Conservation (phyloP, 129 eudicot species). For the Cynara cardunculus region DNA sequence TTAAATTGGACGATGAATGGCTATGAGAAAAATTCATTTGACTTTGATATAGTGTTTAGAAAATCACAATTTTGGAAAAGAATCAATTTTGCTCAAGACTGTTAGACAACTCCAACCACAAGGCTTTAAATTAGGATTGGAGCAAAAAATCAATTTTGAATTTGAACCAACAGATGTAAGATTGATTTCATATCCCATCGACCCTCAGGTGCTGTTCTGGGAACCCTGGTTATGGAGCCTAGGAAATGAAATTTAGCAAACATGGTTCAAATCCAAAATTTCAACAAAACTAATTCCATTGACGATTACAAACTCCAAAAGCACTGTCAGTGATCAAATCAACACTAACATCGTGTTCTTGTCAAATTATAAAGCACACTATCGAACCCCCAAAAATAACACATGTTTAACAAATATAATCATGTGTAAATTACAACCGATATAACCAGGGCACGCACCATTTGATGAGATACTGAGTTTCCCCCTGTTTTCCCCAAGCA, state of each 20-base stretch:
- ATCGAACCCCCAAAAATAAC: neutral
- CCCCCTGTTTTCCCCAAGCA: slow-evolving; percentile 48
- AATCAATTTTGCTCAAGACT: neutral
- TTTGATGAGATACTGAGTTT: slow-evolving; percentile 64
- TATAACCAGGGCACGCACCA: slow-evolving; percentile 36
- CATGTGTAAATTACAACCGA: neutral
- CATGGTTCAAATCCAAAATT: neutral
- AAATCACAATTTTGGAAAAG: neutral
- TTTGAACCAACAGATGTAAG: neutral
- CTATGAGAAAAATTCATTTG: neutral
- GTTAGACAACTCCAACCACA: neutral
- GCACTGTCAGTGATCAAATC: neutral
- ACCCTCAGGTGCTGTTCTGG: neutral
- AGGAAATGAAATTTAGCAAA: neutral
- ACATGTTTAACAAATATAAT: neutral
- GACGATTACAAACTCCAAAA: neutral
- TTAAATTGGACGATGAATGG: neutral
- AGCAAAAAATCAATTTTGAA: neutral
- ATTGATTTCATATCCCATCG: neutral
- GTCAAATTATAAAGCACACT: neutral
- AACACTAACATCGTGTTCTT: neutral
- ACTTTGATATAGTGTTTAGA: slow-evolving; percentile 2
- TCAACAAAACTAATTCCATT: neutral
- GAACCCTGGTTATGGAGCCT: neutral
- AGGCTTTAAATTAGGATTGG: neutral